Evolutionary conservation across 768 basidiomycete genomes (phyloP), one percentile per base, ranked within the genome.

Genomic region (Rhizopogon vesiculosus): DNA sequence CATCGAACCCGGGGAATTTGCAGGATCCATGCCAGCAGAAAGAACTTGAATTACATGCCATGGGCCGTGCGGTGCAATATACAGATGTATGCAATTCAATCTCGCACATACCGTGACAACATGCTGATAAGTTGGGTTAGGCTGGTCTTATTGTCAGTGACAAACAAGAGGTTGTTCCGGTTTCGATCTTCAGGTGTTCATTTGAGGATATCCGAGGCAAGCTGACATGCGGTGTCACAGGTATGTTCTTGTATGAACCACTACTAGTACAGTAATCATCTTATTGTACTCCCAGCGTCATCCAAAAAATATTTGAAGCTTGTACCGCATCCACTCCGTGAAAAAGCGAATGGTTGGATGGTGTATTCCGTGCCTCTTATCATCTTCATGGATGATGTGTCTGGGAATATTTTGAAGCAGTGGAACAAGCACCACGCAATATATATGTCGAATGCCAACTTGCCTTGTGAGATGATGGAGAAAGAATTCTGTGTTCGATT

Each of bases 351-450:
- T 8, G 59, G 59, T 16, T 38, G 52, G 3, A 51, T 51, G 39
- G 39, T 51, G 5, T 28, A 38, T 13, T 25, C 22, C 0, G 51
- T 51, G 2, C 56, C 51, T 1, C 42, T 51, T 1, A 45, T 56
- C 2, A 52, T 56, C 7, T 56, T 56, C 15, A 56, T 56, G 56
- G 76, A 79, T 52, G 74, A 79, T 61, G 72, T 77, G 0, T 79
- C 75, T 0, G 76, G 76, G 8, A 78, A 78, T 55, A 58, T 65
- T 9, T 73, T 70, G 3, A 79, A 79, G 58, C 71, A 70, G 40
- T 79, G 71, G 69, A 79, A 78, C 57, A 76, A 77, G 48, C 78
- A 79, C 51, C 70, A 64, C 62, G 78, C 76, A 48, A 67, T 72
- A 0, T 78, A 76, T 46, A 60, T 75, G 22, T 69, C 62, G 1